Conservation (phyloP, 2,329 filamentous ascomycete species). For the Colletotrichum lini region DNA sequence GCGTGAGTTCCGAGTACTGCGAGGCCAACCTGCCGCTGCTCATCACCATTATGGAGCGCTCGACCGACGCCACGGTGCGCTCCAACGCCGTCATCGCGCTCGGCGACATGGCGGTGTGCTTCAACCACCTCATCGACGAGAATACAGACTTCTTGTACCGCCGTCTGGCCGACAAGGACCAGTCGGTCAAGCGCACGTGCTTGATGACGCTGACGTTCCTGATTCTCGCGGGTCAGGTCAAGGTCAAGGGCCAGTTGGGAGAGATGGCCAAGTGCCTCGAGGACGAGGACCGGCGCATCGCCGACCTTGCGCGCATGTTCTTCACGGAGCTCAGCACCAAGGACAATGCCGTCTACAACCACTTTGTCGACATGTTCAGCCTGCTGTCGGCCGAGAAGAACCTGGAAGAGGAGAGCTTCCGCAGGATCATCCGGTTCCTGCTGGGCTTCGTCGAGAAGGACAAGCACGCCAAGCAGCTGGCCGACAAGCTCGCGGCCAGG, state of each 20-base stretch:
- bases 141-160: conserved; percentile 99
- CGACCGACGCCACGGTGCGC: conserved; percentile 90
- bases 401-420: conserved; percentile 88
- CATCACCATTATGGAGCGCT: conserved; percentile 98
- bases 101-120: conserved; percentile 99
- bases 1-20: conserved; percentile 96
- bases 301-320: conserved; percentile 97
- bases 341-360: conserved; percentile 99
- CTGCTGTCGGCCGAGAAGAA: conserved; percentile 85
- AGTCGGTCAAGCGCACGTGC: conserved; percentile 95
- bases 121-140: conserved; percentile 99
- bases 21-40: conserved; percentile 92
- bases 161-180: conserved; percentile 88
- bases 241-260: conserved; percentile 97
- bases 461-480: conserved; percentile 95
- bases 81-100: conserved; percentile 97
- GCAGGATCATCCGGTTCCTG: conserved; percentile 90
- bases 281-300: conserved; percentile 94
- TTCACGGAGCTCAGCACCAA: conserved; percentile 98
- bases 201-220: conserved; percentile 98
- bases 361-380: conserved; percentile 99
- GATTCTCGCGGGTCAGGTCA: conserved; percentile 96
- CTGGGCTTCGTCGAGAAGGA: conserved; percentile 99
- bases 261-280: conserved; percentile 99
- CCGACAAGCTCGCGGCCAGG: conserved; percentile 91